Percentiles rank a stretch among this genome's conserved stretches.
Evolutionary conservation across 2,329 filamentous ascomycete species (phyloP).

Genomic region (Calonectria pseudoturangicola): DNA sequence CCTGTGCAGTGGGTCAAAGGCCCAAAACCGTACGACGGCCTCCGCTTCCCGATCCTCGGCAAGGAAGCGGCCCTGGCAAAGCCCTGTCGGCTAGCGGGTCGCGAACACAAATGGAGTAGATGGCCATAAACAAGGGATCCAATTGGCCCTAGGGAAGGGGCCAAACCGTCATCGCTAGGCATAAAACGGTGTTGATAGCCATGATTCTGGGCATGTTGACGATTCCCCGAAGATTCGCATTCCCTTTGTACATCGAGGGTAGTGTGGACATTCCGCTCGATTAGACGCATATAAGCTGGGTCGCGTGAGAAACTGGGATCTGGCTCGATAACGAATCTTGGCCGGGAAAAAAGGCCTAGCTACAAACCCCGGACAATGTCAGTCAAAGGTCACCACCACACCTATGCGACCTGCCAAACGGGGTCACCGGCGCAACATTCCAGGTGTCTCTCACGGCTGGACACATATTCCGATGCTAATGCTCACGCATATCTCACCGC

Average conservation of each 20-base stretch:
- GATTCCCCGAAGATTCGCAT: conserved; percentile 2
- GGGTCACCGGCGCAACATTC: conserved; percentile 27
- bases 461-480: conserved; percentile 4
- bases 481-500: conserved; percentile 35
- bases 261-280: not conserved
- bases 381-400: conserved; percentile 19
- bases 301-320: conserved; percentile 22
- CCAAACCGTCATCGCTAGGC: conserved; percentile 12
- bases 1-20: conserved; percentile 1
- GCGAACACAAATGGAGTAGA: conserved; percentile 25
- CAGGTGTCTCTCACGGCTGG: conserved; percentile 7
- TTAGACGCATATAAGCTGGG: not conserved
- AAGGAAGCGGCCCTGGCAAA: conserved; percentile 32
- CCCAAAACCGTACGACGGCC: conserved; percentile 42
- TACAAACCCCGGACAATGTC: conserved; percentile 13
- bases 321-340: not conserved
- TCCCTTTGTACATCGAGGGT: conserved; percentile 12
- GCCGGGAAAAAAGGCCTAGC: conserved; percentile 10
- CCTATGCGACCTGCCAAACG: conserved; percentile 29
- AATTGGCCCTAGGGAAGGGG: conserved; percentile 29
- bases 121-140: conserved; percentile 29
- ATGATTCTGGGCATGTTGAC: not conserved
- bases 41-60: conserved; percentile 33
- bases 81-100: conserved; percentile 35
- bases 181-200: conserved; percentile 17